Percentiles rank a stretch among this genome's conserved stretches.
Conservation (phyloP, 208 protist species). For the Crithidia bombi region DNA sequence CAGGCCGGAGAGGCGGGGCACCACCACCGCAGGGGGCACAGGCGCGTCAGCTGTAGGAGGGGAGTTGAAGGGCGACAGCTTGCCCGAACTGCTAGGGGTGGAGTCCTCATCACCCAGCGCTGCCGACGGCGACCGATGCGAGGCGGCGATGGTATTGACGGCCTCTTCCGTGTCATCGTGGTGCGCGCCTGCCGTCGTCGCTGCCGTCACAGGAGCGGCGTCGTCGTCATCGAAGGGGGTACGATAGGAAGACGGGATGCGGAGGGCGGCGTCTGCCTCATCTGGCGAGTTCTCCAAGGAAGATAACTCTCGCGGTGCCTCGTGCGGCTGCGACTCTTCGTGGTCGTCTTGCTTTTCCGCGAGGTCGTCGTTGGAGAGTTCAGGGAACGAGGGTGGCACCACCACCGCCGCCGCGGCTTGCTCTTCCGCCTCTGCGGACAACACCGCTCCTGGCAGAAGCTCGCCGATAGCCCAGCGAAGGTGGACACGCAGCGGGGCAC, state of each 20-base stretch:
- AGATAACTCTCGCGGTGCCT: not conserved
- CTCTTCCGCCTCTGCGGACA: not conserved
- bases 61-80: not conserved
- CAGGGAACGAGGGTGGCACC: not conserved
- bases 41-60: not conserved
- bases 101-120: constrained; percentile 12
- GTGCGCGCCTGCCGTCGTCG: not conserved
- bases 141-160: too few species aligned
- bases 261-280: not conserved
- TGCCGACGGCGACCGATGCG: not conserved
- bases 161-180: not conserved
- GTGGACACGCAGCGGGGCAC: constrained; percentile 23
- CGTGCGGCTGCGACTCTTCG: not conserved
- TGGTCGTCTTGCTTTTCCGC: not conserved
- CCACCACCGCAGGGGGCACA: not conserved
- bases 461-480: constrained; percentile 38
- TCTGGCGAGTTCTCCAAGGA: not conserved
- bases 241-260: not conserved
- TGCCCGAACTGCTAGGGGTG: constrained; percentile 6
- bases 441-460: not conserved
- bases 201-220: not conserved
- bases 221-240: not conserved
- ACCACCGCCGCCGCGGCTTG: not conserved
- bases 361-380: not conserved
- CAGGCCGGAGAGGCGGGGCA: not conserved